phyloP scores from a whole-genome alignment of 148 eudicot genomes.

The Camellia sinensis region DNA sequence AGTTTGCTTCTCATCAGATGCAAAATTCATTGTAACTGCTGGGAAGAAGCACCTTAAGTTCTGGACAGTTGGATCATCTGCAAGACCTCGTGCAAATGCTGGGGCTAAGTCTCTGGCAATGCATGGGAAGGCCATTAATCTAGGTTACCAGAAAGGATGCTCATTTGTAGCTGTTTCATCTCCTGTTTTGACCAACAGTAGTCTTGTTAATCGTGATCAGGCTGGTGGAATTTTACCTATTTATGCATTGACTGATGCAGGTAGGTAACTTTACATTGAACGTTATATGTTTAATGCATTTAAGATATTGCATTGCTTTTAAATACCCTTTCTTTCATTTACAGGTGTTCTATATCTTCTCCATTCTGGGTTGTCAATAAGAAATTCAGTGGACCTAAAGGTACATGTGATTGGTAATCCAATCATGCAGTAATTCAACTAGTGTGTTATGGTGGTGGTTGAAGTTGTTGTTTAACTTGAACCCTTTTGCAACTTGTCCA shows the following conservation, averaged over 20 bases:
- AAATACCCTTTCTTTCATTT: background rate
- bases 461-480: background rate
- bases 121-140: conserved; percentile 35
- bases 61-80: conserved; percentile 37
- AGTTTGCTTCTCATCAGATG: conserved; percentile 44
- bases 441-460: background rate
- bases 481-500: background rate
- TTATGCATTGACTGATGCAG: conserved; percentile 51
- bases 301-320: background rate
- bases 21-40: conserved; percentile 45
- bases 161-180: conserved; percentile 46
- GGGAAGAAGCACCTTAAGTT: conserved; percentile 48
- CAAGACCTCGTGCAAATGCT: conserved; percentile 32
- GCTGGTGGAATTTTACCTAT: conserved; percentile 27
- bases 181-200: conserved; percentile 19
- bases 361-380: conserved; percentile 24
- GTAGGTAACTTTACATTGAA: conserved; percentile 15
- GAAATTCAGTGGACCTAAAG: conserved; percentile 45
- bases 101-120: conserved; percentile 31
- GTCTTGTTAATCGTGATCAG: conserved; percentile 16
- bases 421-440: background rate
- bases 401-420: conserved; percentile 29
- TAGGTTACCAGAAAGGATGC: conserved; percentile 33
- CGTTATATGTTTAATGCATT: background rate
- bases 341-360: conserved; percentile 52